phyloP scores from a whole-genome alignment of 306 rosid genomes.

The Lupinus albus region DNA sequence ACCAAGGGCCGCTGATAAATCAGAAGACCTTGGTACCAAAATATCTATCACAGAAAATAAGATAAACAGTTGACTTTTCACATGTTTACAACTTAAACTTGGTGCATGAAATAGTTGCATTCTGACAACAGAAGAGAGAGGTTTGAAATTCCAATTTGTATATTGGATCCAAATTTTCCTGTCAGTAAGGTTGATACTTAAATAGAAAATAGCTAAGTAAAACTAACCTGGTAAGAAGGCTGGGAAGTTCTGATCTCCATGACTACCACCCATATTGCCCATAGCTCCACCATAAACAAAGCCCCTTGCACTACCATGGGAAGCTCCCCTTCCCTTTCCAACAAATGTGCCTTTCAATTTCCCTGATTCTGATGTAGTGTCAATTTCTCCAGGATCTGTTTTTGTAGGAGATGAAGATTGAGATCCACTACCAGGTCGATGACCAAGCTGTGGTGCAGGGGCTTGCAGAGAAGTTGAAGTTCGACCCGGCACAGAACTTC shows the following conservation, averaged over 20 bases:
- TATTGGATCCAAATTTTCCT: conserved; percentile 2
- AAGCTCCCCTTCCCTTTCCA: conserved; percentile 76
- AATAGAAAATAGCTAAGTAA: too few relatives aligned
- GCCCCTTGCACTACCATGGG: conserved; percentile 77
- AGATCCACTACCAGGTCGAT: conserved; percentile 76
- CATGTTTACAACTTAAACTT: not conserved
- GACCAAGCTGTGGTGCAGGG: conserved; percentile 59
- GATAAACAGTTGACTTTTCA: not conserved
- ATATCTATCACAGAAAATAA: conserved; percentile 3
- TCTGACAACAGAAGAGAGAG: not conserved
- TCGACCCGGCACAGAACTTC: conserved; percentile 52
- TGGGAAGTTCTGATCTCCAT: conserved; percentile 86
- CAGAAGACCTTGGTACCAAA: not conserved
- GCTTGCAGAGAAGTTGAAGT: conserved; percentile 55
- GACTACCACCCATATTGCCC: conserved; percentile 58
- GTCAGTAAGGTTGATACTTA: not conserved
- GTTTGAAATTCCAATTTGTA: not conserved
- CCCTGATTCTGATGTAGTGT: conserved; percentile 64
- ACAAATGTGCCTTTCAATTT: conserved; percentile 68
- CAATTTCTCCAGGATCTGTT: conserved; percentile 72
- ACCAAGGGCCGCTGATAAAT: not conserved
- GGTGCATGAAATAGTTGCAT: not conserved
- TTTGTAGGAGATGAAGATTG: conserved; percentile 78
- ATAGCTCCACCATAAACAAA: conserved; percentile 66
- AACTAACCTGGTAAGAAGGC: conserved; percentile 83